Base-by-base conservation (phyloP, 176 grass and related monocot genomes). In the Ananas comosus region DNA sequence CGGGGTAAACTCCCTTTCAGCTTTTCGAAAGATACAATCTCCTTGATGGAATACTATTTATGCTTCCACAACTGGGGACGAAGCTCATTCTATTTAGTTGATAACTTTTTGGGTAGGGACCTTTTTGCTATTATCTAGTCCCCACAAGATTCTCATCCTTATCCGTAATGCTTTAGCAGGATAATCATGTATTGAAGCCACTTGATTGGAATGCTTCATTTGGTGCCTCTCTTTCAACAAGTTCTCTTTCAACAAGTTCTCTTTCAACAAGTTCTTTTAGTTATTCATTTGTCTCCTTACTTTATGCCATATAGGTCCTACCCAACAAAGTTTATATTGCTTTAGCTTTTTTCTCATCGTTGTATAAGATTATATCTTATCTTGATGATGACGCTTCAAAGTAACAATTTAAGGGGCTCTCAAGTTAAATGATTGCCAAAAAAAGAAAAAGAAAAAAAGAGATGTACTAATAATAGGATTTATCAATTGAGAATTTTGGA, bases 111-210 rank as follows among this genome's bases (percentile, higher is more conserved):
- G 33, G 83, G 80, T 49, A 67, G 48, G 9, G 4, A 19, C 78
- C 29, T 70, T 74, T 70, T 82, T 51, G 75, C 78, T 79, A 67
- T 11, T 75, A 61, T 71, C 75, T 63, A 53, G 64, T 48, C 28
- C 50, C 59, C 49, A 70, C 76, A 68, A 71, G 67, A 83, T 77
- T 75, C 85, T 83, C 58, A 79, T 88, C 64, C 67, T 83, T 73
- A 88, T 83, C 80, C 76, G 4, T 88, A 12, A 29, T 78, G 48
- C 67, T 80, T 77, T 79, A 67, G 76, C 66, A 69, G 70, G 77
- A 53, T 68, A 69, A 51, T 78, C 83, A 85, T 79, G 79, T 92
- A 85, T 72, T 29, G 4, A 42, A 70, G 19, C 58, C 50, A 28
- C 59, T 71, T 57, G 51, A 70, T 51, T 75, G 68, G 52, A 78